Conservation (phyloP, 1,139 yeast species). For the Protomyces arabidopsidicola region DNA sequence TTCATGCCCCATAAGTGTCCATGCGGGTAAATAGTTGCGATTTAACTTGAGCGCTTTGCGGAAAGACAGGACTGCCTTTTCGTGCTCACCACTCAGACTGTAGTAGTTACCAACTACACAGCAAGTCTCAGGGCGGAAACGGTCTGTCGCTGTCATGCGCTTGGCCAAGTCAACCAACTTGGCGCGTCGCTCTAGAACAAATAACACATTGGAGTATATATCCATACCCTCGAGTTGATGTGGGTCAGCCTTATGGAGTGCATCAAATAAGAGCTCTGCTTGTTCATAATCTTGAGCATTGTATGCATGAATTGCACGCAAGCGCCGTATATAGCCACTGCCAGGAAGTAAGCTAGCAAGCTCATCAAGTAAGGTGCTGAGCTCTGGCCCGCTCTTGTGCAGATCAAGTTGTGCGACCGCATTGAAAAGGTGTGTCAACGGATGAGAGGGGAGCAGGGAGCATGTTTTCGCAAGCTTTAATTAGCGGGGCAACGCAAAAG, state of each 20-base stretch:
- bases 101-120: slow-evolving; percentile 92
- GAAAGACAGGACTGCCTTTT: slow-evolving; percentile 87
- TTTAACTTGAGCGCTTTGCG: slow-evolving; percentile 81
- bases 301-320: slow-evolving; percentile 73
- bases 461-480: slow-evolving; percentile 29
- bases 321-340: slow-evolving; percentile 70
- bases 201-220: slow-evolving; percentile 83
- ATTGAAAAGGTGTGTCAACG: slow-evolving; percentile 67
- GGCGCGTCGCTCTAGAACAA: slow-evolving; percentile 85
- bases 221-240: slow-evolving; percentile 85
- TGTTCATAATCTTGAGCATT: slow-evolving; percentile 67
- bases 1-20: slow-evolving; percentile 99
- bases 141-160: slow-evolving; percentile 73
- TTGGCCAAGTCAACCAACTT: slow-evolving; percentile 86
- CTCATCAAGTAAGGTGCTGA: slow-evolving; percentile 49
- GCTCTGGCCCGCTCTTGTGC: slow-evolving; percentile 57
- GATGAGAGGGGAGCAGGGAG: slow-evolving; percentile 37
- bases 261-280: slow-evolving; percentile 76
- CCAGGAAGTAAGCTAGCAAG: slow-evolving; percentile 58
- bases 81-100: slow-evolving; percentile 88
- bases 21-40: slow-evolving; percentile 78
- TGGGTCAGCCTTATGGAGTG: slow-evolving; percentile 71
- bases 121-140: slow-evolving; percentile 89
- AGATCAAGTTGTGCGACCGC: slow-evolving; percentile 73
- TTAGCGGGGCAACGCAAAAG: background rate